Base-by-base conservation (phyloP, 2,329 filamentous ascomycete species). In the Beauveria brongniartii region DNA sequence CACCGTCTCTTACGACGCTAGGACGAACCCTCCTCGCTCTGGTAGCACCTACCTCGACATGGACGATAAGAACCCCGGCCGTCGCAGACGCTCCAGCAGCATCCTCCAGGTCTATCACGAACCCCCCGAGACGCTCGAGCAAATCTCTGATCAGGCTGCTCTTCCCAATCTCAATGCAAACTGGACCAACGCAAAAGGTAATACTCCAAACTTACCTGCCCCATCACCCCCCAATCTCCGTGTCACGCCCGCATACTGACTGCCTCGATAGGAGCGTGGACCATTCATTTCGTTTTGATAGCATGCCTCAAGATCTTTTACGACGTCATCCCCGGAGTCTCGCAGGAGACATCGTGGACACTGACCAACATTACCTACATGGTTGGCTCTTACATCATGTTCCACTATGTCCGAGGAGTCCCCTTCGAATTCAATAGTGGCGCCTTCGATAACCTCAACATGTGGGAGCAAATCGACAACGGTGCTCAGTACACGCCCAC, bases 381-480 rank as follows among this genome's bases (percentile, higher is more conserved):
- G 92, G 90, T 94, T 71, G 92, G 92, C 70, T 97, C 93, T 47
- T 99, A 97, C 76, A 85, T 99, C 75, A 99, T 99, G 94, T 99
- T 99, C 78, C 94, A 99, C 78, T 96, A 91, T 82, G 94, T 99
- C 68, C 91, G 93, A 72, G 94, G 94, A 68, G 91, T 97, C 52
- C 94, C 94, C 6, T 99, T 99, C 72, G 94, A 99, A 75, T 99
- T 99, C 83, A 99, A 99, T 73, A 89, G 91, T 61, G 94, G 94
- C 63, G 94, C 94, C 68, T 99, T 97, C 76, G 94, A 99, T 81
- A 97, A 99, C 75, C 83, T 99, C 71, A 99, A 97, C 79, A 97
- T 99, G 94, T 99, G 94, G 94, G 94, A 99, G 80, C 94, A 99
- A 78, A 99, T 99, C 74, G 94, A 99, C 80, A 95, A 97, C 70